Evolutionary conservation across 495 filamentous ascomycete species (phyloP).

Genomic region (Trypethelium eluteriae): DNA sequence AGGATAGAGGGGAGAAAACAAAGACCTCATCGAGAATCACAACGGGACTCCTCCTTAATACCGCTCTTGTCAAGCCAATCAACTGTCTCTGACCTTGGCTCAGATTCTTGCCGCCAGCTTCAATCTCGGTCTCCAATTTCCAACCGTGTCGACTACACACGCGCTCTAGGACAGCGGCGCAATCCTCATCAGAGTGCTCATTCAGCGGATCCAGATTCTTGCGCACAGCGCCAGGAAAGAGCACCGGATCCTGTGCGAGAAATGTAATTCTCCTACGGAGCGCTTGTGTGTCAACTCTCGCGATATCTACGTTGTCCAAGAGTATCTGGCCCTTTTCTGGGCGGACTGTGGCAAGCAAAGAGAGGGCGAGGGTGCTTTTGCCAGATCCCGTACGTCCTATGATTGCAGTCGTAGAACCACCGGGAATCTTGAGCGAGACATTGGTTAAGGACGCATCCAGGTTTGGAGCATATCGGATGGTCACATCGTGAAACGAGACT

Average conservation of each 20-base stretch:
- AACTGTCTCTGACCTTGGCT: slow-evolving; percentile 58
- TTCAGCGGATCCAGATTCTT: slow-evolving; percentile 48
- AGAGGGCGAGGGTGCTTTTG: slow-evolving; percentile 60
- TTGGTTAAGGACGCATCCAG: slow-evolving; percentile 59
- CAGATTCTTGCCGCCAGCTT: slow-evolving; percentile 51
- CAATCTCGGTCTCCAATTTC: slow-evolving; percentile 48
- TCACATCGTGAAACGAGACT: slow-evolving; percentile 68
- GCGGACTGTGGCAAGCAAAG: slow-evolving; percentile 49
- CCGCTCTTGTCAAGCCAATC: slow-evolving; percentile 51
- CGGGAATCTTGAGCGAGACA: slow-evolving; percentile 61
- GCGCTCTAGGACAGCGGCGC: slow-evolving; percentile 43
- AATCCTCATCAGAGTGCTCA: slow-evolving; percentile 43
- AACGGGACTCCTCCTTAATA: slow-evolving; percentile 51
- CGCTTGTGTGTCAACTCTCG: slow-evolving; percentile 51
- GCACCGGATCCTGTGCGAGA: slow-evolving; percentile 57
- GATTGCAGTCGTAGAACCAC: slow-evolving; percentile 59
- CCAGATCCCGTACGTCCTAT: slow-evolving; percentile 59
- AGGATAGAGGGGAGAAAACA: not conserved
- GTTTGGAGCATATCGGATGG: slow-evolving; percentile 67
- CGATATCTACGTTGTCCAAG: slow-evolving; percentile 54
- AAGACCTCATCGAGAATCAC: slow-evolving; percentile 57
- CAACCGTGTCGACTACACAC: slow-evolving; percentile 48
- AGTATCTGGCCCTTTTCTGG: slow-evolving; percentile 50
- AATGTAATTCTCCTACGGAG: slow-evolving; percentile 55
- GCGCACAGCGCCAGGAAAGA: slow-evolving; percentile 55